phyloP scores from a whole-genome alignment of 2,329 filamentous ascomycete genomes.

The Venturia asperata region DNA sequence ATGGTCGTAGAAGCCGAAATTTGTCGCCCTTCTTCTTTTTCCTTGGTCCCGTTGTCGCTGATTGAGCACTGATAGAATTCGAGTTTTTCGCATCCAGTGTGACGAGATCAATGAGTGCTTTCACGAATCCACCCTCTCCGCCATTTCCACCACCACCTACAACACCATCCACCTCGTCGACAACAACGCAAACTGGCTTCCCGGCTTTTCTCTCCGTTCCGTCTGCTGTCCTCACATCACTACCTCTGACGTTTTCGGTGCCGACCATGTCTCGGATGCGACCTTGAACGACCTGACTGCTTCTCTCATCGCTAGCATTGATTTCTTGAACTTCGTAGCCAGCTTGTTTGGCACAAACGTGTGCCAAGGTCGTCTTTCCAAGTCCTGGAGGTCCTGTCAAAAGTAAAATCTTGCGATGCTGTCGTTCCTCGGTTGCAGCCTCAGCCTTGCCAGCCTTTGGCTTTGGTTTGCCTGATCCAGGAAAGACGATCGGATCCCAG shows the following conservation, averaged over 20 bases:
- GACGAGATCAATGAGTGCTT: slow-evolving; percentile 86
- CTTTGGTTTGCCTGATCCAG: slow-evolving; percentile 59
- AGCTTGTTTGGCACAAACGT: slow-evolving; percentile 90
- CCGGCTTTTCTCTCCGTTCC: slow-evolving; percentile 63
- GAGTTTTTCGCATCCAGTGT: slow-evolving; percentile 78
- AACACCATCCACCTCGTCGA: slow-evolving; percentile 95
- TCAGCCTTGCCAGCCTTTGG: slow-evolving; percentile 30
- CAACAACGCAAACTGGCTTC: slow-evolving; percentile 83
- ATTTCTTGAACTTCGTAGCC: slow-evolving; percentile 97
- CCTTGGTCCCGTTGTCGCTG: slow-evolving; percentile 27
- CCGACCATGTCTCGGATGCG: slow-evolving; percentile 86
- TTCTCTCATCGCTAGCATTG: slow-evolving; percentile 94
- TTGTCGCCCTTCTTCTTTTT: slow-evolving; percentile 74
- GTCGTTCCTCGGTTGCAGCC: slow-evolving; percentile 59
- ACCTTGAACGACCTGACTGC: slow-evolving; percentile 79
- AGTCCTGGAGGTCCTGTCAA: slow-evolving; percentile 87
- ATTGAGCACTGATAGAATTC: slow-evolving; percentile 25
- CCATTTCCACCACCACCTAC: slow-evolving; percentile 65
- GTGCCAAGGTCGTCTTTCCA: slow-evolving; percentile 91
- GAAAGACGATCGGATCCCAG: slow-evolving; percentile 92
- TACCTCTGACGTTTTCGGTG: slow-evolving; percentile 82
- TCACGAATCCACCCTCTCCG: slow-evolving; percentile 88
- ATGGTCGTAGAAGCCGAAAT: slow-evolving; percentile 77
- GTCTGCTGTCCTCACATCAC: slow-evolving; percentile 46
- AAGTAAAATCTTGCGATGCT: slow-evolving; percentile 80